Evolutionary conservation across 257 asterid species (phyloP).

Genomic region (Leonotis leonurus): DNA sequence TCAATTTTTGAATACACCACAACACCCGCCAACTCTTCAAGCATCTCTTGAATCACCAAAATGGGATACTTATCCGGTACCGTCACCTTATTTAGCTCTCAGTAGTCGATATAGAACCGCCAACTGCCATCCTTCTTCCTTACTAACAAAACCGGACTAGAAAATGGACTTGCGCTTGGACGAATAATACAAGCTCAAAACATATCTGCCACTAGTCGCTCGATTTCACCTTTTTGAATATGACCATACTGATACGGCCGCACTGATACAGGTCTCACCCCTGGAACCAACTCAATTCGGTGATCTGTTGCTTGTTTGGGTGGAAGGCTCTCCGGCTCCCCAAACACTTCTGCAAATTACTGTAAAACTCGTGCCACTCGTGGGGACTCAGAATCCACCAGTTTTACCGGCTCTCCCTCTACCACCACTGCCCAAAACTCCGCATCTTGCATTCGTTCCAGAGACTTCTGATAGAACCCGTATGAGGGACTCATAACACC

Average conservation of each 20-base stretch:
- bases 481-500: background rate
- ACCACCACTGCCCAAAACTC: background rate
- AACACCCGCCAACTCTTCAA: no score
- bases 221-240: background rate
- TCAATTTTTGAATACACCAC: no score
- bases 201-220: no score
- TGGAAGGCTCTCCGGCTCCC: background rate
- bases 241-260: background rate
- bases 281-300: background rate
- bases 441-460: background rate
- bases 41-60: no score
- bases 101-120: no score
- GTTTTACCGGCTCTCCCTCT: background rate
- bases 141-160: background rate
- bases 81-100: no score
- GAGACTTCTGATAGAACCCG: background rate
- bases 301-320: background rate
- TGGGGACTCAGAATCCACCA: background rate
- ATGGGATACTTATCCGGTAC: no score
- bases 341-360: background rate
- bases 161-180: background rate
- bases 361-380: background rate
- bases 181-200: background rate
- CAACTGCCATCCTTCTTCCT: background rate
- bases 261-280: background rate